Conservation (phyloP, 208 protist species). For the Strigomonas oncopelti region DNA sequence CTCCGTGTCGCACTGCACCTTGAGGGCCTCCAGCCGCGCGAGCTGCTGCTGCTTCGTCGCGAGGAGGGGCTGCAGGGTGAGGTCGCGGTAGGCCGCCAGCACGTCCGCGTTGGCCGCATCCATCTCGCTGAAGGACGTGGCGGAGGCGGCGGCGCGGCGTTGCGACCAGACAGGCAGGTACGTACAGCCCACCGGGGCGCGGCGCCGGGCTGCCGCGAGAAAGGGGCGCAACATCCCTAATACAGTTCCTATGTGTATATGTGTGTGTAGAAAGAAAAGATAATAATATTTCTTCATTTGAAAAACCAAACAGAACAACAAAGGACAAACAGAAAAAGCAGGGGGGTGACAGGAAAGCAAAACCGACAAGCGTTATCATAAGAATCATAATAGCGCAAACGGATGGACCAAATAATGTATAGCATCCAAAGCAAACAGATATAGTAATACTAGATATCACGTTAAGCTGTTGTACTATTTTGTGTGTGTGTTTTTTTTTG, state of each 20-base stretch:
- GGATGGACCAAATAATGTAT: no score
- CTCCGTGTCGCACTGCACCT: slow-evolving; percentile 26
- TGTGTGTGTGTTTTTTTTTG: neutral
- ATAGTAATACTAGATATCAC: no score
- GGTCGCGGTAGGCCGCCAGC: slow-evolving; percentile 34
- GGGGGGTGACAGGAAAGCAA: no score
- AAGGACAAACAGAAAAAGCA: no score
- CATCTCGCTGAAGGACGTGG: neutral
- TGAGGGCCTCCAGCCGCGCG: slow-evolving; percentile 21
- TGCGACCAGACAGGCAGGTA: neutral
- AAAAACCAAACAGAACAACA: no score
- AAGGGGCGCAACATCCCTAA: neutral
- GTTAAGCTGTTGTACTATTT: no score
- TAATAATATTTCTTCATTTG: no score
- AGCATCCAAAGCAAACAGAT: no score
- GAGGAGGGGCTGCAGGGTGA: slow-evolving; percentile 24
- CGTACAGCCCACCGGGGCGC: neutral
- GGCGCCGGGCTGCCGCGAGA: neutral
- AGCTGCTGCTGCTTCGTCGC: slow-evolving; percentile 26
- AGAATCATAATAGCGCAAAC: no score
- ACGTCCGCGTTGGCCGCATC: slow-evolving; percentile 8
- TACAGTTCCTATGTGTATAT: neutral
- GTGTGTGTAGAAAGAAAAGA: neutral
- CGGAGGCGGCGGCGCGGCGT: neutral
- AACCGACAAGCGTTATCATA: neutral